Conservation (phyloP, 139 green algal species). For the Auxenochlorella pyrenoidosa region DNA sequence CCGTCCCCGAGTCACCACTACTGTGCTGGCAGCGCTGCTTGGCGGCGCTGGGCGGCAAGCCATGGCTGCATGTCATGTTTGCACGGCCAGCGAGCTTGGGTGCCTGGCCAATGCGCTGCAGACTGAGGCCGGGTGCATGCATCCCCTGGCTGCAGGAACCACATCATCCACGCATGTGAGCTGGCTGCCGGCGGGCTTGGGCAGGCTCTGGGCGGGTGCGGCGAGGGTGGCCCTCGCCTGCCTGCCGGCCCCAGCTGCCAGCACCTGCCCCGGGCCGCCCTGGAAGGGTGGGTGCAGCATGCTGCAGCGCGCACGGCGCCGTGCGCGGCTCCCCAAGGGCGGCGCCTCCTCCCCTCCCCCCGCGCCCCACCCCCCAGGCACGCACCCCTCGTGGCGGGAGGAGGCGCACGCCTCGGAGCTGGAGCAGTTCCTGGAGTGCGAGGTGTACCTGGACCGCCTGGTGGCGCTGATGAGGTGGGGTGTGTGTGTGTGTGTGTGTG, state of each 20-base stretch:
- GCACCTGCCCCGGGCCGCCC: neutral
- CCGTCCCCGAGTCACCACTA: conserved; percentile 55
- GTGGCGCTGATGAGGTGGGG: conserved; percentile 67
- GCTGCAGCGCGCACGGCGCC: neutral
- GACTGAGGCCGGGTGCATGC: too few relatives aligned
- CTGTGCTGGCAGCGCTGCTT: too few relatives aligned
- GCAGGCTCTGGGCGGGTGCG: neutral
- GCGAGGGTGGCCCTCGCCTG: neutral
- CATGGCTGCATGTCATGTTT: too few relatives aligned
- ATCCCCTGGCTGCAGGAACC: conserved; percentile 60
- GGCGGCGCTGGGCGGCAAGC: too few relatives aligned
- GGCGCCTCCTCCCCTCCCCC: too few relatives aligned
- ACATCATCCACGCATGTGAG: conserved; percentile 81
- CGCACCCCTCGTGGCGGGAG: conserved; percentile 69
- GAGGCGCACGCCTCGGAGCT: conserved; percentile 49
- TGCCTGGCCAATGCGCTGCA: too few relatives aligned
- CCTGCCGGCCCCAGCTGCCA: neutral
- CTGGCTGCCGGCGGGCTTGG: neutral
- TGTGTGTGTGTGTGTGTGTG: neutral
- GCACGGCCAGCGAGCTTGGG: too few relatives aligned
- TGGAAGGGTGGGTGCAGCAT: neutral
- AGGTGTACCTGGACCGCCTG: conserved; percentile 84
- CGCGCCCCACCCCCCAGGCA: conserved; percentile 44
- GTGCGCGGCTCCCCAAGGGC: neutral
- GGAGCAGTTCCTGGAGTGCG: conserved; percentile 68